Evolutionary conservation across 345 rosid species (phyloP).

Genomic region (Clarkia xantiana): DNA sequence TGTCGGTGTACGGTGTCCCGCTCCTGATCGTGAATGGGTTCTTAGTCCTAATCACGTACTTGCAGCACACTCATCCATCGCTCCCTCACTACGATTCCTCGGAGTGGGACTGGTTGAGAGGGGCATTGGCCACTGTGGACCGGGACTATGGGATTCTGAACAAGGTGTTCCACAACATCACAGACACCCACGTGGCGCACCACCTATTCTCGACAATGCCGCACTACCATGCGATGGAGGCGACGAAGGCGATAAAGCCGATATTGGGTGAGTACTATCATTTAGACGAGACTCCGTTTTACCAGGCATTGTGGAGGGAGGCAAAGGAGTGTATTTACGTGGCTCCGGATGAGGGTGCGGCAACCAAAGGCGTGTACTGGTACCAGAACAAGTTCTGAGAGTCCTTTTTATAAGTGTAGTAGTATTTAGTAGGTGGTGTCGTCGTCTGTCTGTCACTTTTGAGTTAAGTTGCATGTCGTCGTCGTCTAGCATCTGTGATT

Average conservation of each 20-base stretch:
- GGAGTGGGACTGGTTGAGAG: conserved; percentile 88
- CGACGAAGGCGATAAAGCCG: conserved; percentile 77
- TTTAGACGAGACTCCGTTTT: conserved; percentile 53
- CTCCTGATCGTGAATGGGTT: conserved; percentile 53
- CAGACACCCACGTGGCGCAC: conserved; percentile 83
- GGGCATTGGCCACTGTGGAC: conserved; percentile 75
- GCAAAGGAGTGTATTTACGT: conserved; percentile 81
- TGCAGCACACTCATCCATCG: conserved; percentile 85
- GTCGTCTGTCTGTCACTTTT: neutral
- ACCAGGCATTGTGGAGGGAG: conserved; percentile 75
- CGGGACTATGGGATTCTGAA: conserved; percentile 76
- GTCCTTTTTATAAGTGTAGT: neutral
- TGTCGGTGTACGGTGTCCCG: conserved; percentile 57
- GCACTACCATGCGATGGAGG: conserved; percentile 84
- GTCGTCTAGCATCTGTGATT: too few species aligned
- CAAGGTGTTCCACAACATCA: conserved; percentile 72
- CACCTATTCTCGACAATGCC: conserved; percentile 86
- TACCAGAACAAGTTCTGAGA: conserved; percentile 45
- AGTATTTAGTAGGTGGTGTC: neutral
- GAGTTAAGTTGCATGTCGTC: too few species aligned
- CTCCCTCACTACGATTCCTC: conserved; percentile 72
- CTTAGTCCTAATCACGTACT: conserved; percentile 55
- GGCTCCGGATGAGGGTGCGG: conserved; percentile 47
- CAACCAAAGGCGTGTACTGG: conserved; percentile 71
- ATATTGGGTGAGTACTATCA: conserved; percentile 68